phyloP scores from a whole-genome alignment of 306 rosid species.

The Dryas alaskensis region DNA sequence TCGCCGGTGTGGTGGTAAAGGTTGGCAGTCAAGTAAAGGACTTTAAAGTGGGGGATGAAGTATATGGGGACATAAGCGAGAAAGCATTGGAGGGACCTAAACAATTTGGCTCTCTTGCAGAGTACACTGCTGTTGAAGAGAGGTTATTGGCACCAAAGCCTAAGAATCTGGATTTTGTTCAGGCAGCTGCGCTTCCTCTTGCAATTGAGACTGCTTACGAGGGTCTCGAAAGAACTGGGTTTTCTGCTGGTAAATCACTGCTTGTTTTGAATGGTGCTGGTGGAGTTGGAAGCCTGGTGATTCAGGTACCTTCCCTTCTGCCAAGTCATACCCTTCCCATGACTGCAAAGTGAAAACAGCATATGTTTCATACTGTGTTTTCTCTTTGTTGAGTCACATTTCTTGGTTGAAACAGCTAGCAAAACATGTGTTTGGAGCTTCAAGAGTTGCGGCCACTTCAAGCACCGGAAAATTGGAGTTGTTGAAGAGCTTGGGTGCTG shows the following conservation, averaged over 20 bases:
- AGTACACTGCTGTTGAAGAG: conserved; percentile 91
- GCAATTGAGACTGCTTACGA: conserved; percentile 91
- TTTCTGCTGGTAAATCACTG: conserved; percentile 82
- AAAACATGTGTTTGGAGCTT: conserved; percentile 90
- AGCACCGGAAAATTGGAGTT: conserved; percentile 76
- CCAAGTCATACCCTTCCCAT: neutral
- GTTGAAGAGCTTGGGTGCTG: conserved; percentile 82
- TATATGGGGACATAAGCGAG: conserved; percentile 83
- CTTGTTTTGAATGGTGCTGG: conserved; percentile 91
- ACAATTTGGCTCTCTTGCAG: conserved; percentile 85
- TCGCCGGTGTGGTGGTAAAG: conserved; percentile 86
- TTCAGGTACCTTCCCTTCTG: conserved; percentile 60
- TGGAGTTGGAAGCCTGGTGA: conserved; percentile 91
- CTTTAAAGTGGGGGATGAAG: conserved; percentile 84
- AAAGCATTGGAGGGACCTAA: conserved; percentile 82
- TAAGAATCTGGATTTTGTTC: conserved; percentile 66
- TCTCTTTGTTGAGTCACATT: neutral
- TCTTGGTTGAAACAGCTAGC: conserved; percentile 56
- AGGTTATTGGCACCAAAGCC: conserved; percentile 76
- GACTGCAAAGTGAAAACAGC: neutral
- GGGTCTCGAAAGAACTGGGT: conserved; percentile 77
- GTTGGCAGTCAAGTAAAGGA: conserved; percentile 72
- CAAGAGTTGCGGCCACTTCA: conserved; percentile 83
- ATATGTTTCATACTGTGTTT: neutral
- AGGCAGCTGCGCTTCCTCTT: conserved; percentile 83